A percentile compares a stretch with the other conserved stretches of the same genome.
These are phyloP conservation scores for Stachybotrys chlorohalonatus DNA, from an alignment of 2,329 filamentous ascomycete genomes.

Conservation along the genomic window DNA sequence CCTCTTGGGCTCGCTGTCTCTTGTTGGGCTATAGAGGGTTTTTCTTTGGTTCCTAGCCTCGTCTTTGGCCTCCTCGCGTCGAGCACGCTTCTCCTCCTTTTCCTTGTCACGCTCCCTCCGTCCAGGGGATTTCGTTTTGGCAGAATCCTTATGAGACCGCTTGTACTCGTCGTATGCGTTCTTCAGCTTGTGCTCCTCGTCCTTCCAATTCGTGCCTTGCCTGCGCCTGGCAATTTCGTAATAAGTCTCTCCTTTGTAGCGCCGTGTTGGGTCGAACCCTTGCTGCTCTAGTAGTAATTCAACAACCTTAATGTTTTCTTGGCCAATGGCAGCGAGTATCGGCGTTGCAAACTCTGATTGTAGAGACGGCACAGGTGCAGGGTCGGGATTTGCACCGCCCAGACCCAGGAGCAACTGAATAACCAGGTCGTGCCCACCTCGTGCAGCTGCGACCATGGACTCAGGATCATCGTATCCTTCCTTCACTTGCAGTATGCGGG, in stretches of 20 bases:
- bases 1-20: conserved; percentile 35
- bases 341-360: conserved; percentile 73
- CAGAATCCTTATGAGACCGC: conserved; percentile 37
- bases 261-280: conserved; percentile 72
- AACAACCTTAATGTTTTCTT: conserved; percentile 78
- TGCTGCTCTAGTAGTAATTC: conserved; percentile 68
- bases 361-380: conserved; percentile 51
- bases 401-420: conserved; percentile 69
- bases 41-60: conserved; percentile 35
- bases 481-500: conserved; percentile 51
- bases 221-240: conserved; percentile 78
- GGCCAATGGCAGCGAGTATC: conserved; percentile 88
- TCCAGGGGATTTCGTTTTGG: conserved; percentile 42
- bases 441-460: conserved; percentile 82
- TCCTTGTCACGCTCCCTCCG: conserved; percentile 31
- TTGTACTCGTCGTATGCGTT: conserved; percentile 60
- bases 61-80: conserved; percentile 34
- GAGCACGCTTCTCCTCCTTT: conserved; percentile 32
- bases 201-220: conserved; percentile 80
- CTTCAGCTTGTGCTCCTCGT: conserved; percentile 76
- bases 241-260: conserved; percentile 71
- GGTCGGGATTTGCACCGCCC: conserved; percentile 58
- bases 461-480: conserved; percentile 64
- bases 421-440: conserved; percentile 83
- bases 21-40: conserved; percentile 38